These are phyloP conservation scores for Periglandula ipomoeae DNA, from an alignment of 2,329 filamentous ascomycete species.

Conservation along the genomic window DNA sequence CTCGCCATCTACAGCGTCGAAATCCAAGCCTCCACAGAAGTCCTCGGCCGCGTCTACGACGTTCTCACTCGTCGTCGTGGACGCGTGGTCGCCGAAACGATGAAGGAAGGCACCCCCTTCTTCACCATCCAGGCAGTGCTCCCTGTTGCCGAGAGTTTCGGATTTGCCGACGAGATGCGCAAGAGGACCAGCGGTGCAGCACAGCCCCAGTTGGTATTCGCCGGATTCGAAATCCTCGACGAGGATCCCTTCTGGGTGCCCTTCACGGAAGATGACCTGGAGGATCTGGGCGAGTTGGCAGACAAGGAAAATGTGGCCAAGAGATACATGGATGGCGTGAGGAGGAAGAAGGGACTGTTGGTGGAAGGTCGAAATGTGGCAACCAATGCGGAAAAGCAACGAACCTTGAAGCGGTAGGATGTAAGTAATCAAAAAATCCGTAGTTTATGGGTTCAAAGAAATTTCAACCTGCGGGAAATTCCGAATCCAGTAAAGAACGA, in stretches of 20 bases:
- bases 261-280: constrained; percentile 89
- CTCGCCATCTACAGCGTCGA: constrained; percentile 97
- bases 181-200: constrained; percentile 88
- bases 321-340: constrained; percentile 85
- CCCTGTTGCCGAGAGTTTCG: constrained; percentile 90
- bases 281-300: constrained; percentile 88
- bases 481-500: background rate
- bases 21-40: constrained; percentile 93
- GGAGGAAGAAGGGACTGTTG: constrained; percentile 77
- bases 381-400: constrained; percentile 87
- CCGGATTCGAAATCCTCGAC: constrained; percentile 85
- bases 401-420: constrained; percentile 53
- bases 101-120: constrained; percentile 93
- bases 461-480: background rate
- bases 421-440: background rate
- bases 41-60: constrained; percentile 89
- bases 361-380: constrained; percentile 70
- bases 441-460: background rate
- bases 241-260: constrained; percentile 98
- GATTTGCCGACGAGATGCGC: constrained; percentile 92
- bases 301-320: constrained; percentile 95
- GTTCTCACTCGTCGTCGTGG: constrained; percentile 94
- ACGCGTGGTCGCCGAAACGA: constrained; percentile 77
- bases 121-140: constrained; percentile 86
- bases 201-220: constrained; percentile 85